Base-by-base conservation (phyloP, 129 eudicot species). In the Kitagawia praeruptora region DNA sequence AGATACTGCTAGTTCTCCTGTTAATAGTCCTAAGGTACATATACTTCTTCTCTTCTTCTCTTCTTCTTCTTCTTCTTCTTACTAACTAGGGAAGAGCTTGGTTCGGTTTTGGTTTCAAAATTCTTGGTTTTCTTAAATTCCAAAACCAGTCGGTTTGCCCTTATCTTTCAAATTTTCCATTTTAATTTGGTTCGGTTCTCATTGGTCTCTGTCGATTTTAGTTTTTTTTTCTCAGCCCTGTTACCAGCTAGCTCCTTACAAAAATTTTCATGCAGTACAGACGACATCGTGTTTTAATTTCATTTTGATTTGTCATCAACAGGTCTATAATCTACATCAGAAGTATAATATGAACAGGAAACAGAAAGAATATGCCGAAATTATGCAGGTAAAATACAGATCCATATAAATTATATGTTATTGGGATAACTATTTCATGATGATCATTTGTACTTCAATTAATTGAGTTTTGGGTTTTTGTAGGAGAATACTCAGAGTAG, bases 1-100 rank as follows among this genome's bases (percentile, higher is more conserved):
- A 77, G 98, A 93, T 78, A 93, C 96, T 28, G 98, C 98, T 46
- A 93, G 89, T 83, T 93, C 98, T 73, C 93, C 98, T 75, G 85
- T 80, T 54, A 85, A 81, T 76, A 83, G 92, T 77, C 87, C 90
- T 31, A 87, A 86, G 96, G 98, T 88, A 21, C 28, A 4, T 47
- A n/a, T 3, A 40, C 15, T 70, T 14, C 21, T 5, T 38, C 75
- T 69, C 0, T 19, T 12, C 45, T 42, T 42, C 37, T 34, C n/a
- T n/a, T n/a, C 15, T 70, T 14, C 21, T 5, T 38, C 75, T 70
- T 69, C 0, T 19, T 12, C 45, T 42, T 42, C 37, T 34, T 31
- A 31, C 1, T 34, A 34, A 34, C 37, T 34, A 34, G 37, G 37
- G 37, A 1, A 1, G 37, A 34, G 45, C 9, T 0, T 44, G 47